Evolutionary conservation across 1,284 basidiomycete genomes (phyloP).

Genomic region (Trametes polyzona): DNA sequence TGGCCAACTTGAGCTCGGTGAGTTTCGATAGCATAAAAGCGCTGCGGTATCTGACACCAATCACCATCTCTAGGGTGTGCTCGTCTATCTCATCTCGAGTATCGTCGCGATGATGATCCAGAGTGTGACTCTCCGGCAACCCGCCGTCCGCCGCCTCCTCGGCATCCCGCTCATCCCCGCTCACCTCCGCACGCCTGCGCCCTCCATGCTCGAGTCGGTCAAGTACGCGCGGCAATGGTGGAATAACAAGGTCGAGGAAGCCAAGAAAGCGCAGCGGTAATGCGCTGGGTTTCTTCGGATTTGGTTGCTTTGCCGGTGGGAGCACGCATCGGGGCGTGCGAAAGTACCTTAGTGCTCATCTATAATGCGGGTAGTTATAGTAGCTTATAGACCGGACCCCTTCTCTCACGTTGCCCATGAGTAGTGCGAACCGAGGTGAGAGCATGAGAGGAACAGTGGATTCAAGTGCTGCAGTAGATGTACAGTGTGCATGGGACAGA

Average conservation of each 20-base stretch:
- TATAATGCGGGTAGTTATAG: constrained; percentile 18
- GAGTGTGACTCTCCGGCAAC: constrained; percentile 49
- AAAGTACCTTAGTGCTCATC: constrained; percentile 23
- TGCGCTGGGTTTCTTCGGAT: background rate
- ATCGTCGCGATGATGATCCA: constrained; percentile 49
- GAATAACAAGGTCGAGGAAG: constrained; percentile 28
- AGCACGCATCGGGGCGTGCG: background rate
- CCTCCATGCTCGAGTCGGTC: constrained; percentile 35
- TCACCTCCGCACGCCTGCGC: constrained; percentile 27
- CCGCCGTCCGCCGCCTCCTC: constrained; percentile 49
- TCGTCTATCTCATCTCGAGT: constrained; percentile 62
- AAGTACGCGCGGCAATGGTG: constrained; percentile 35
- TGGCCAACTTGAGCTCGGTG: constrained; percentile 63
- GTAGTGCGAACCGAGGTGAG: too few relatives aligned
- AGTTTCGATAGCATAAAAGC: constrained; percentile 22
- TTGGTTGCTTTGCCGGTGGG: background rate
- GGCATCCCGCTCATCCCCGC: constrained; percentile 50
- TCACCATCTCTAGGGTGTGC: constrained; percentile 52
- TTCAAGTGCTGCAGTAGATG: constrained; percentile 9
- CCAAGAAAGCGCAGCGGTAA: constrained; percentile 22
- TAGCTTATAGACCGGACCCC: constrained; percentile 20
- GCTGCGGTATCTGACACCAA: background rate
- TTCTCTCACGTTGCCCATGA: background rate
- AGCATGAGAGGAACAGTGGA: background rate
- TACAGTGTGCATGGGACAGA: constrained; percentile 11